Evolutionary conservation across 2,329 filamentous ascomycete species (phyloP).

Genomic region (Neospermospora avenae): DNA sequence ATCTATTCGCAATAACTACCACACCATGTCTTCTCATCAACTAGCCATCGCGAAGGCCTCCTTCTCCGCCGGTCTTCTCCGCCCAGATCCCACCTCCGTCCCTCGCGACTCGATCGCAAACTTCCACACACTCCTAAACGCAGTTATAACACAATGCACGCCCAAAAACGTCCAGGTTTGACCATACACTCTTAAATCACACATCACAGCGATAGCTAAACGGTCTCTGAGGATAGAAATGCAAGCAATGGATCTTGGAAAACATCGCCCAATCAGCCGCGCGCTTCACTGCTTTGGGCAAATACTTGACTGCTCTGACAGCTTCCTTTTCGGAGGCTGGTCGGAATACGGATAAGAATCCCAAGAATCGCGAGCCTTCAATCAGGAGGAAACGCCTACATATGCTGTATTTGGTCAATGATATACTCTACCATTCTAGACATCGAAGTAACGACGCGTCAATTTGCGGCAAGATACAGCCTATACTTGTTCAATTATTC

Average conservation of each 20-base stretch:
- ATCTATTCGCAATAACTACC: not conserved
- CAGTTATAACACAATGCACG: slow-evolving; percentile 68
- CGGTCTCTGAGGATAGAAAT: slow-evolving; percentile 60
- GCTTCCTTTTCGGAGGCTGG: slow-evolving; percentile 48
- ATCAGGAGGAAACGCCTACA: slow-evolving; percentile 68
- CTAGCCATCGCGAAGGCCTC: slow-evolving; percentile 76
- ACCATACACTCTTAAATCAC: slow-evolving; percentile 34
- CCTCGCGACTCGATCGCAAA: slow-evolving; percentile 65
- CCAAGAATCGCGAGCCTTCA: slow-evolving; percentile 47
- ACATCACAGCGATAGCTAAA: slow-evolving; percentile 37
- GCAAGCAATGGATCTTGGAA: slow-evolving; percentile 79
- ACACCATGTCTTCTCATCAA: slow-evolving; percentile 62
- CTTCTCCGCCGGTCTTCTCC: slow-evolving; percentile 70
- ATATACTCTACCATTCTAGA: slow-evolving; percentile 69
- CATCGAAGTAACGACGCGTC: slow-evolving; percentile 46
- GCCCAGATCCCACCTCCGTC: slow-evolving; percentile 68
- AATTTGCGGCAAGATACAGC: slow-evolving; percentile 55
- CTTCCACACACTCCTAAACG: slow-evolving; percentile 65
- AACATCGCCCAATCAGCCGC: slow-evolving; percentile 66
- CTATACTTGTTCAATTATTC: slow-evolving; percentile 61
- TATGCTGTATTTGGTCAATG: slow-evolving; percentile 74
- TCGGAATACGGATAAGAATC: slow-evolving; percentile 29
- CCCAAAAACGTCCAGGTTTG: slow-evolving; percentile 84
- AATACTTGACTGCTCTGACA: slow-evolving; percentile 70
- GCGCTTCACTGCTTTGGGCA: slow-evolving; percentile 66